These are phyloP conservation scores for Lipomyces japonicus DNA, from an alignment of 805 yeast species.

Conservation along the genomic window DNA sequence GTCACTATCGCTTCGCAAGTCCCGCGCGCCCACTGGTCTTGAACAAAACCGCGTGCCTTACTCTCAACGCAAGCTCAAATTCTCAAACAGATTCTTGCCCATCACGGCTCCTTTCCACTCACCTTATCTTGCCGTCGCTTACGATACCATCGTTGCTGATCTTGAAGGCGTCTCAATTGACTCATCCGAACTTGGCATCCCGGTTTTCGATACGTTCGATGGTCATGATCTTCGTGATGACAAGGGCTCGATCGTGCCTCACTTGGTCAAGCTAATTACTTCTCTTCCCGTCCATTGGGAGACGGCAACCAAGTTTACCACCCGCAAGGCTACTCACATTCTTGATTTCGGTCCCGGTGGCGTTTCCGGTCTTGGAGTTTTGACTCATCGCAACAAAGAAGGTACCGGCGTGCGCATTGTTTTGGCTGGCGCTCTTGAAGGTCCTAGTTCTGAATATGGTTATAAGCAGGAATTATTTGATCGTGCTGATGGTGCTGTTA, in stretches of 20 bases:
- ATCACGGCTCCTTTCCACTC: conserved; percentile 97
- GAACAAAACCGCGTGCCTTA: conserved; percentile 93
- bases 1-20: conserved; percentile 84
- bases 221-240: conserved; percentile 69
- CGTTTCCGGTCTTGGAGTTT: conserved; percentile 89
- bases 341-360: conserved; percentile 99
- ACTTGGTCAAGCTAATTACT: conserved; percentile 79
- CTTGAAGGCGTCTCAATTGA: conserved; percentile 57
- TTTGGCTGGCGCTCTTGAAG: conserved; percentile 86
- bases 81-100: conserved; percentile 90
- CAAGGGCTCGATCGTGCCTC: conserved; percentile 54
- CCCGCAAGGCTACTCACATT: conserved; percentile 67
- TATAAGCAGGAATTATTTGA: conserved; percentile 94
- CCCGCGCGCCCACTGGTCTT: conserved; percentile 89
- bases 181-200: conserved; percentile 59
- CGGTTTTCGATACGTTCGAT: conserved; percentile 85
- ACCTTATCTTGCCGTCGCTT: conserved; percentile 72
- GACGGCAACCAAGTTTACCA: conserved; percentile 63
- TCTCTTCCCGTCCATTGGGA: conserved; percentile 95
- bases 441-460: conserved; percentile 75
- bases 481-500: conserved; percentile 57
- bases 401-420: conserved; percentile 97
- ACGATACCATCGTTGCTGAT: conserved; percentile 62
- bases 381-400: conserved; percentile 96
- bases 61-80: conserved; percentile 89